These are phyloP conservation scores for Zygosaccharomyces sapae DNA, from an alignment of 1,139 yeast species.

Conservation along the genomic window DNA sequence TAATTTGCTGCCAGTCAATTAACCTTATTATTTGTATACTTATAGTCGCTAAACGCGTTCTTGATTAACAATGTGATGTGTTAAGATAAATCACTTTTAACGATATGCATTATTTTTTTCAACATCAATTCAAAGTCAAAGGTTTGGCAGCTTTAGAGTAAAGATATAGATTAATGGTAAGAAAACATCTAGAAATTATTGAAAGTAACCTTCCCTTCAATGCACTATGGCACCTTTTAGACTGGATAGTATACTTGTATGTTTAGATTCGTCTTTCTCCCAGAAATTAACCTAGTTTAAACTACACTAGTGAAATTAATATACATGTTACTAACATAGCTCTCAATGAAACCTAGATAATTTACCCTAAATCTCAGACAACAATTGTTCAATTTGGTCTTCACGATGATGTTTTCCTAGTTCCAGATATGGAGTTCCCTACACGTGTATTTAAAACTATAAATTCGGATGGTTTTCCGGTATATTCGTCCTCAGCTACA, in stretches of 20 bases:
- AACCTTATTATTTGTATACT: background rate
- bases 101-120: background rate
- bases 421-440: conserved; percentile 73
- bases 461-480: conserved; percentile 26
- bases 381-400: conserved; percentile 80
- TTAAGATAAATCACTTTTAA: background rate
- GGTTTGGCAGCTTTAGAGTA: background rate
- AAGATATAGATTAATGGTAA: background rate
- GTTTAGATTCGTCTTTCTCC: background rate
- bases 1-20: background rate
- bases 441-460: conserved; percentile 63
- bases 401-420: conserved; percentile 64
- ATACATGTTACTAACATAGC: conserved; percentile 7
- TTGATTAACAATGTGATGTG: background rate
- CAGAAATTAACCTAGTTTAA: conserved; percentile 1
- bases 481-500: conserved; percentile 40
- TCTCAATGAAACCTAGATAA: conserved; percentile 38
- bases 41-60: background rate
- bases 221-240: conserved; percentile 45
- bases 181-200: background rate
- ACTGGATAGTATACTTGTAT: conserved; percentile 38
- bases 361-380: conserved; percentile 75
- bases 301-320: background rate
- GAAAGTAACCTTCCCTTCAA: conserved; percentile 13
- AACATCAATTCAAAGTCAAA: background rate